phyloP scores from a whole-genome alignment of 495 filamentous ascomycete genomes.

The Penicillium ochrochloron region DNA sequence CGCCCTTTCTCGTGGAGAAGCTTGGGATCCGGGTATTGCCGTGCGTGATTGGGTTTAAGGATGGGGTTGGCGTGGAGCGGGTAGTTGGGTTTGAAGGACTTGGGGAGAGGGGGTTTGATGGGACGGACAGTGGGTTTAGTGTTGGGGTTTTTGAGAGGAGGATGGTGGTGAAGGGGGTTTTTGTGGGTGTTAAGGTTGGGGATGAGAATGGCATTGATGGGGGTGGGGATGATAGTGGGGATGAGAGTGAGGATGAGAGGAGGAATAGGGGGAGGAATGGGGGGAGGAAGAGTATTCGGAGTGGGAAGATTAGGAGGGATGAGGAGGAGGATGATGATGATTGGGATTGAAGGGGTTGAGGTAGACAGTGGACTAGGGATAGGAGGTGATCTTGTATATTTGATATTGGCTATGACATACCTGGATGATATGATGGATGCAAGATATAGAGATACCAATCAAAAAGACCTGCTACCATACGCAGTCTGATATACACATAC shows the following conservation, averaged over 20 bases:
- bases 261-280: constrained; percentile 23
- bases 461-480: not conserved
- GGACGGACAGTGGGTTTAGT: constrained; percentile 59
- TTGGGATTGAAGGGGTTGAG: constrained; percentile 58
- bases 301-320: constrained; percentile 31
- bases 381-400: not conserved
- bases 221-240: constrained; percentile 34
- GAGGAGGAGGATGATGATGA: constrained; percentile 63
- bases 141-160: constrained; percentile 67
- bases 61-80: constrained; percentile 68
- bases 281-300: constrained; percentile 56
- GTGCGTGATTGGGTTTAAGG: constrained; percentile 74
- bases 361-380: not conserved
- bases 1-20: constrained; percentile 73
- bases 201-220: constrained; percentile 43
- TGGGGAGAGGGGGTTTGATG: constrained; percentile 58
- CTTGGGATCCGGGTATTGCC: constrained; percentile 72
- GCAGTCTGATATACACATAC: not conserved
- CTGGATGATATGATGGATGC: not conserved
- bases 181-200: constrained; percentile 58
- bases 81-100: constrained; percentile 79
- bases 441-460: constrained; percentile 1
- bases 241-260: constrained; percentile 36
- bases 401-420: constrained; percentile 13
- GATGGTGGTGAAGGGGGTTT: constrained; percentile 61